These are phyloP conservation scores for Krasilnikovozyma curviuscula DNA, from an alignment of 768 basidiomycete genomes.

Conservation along the genomic window DNA sequence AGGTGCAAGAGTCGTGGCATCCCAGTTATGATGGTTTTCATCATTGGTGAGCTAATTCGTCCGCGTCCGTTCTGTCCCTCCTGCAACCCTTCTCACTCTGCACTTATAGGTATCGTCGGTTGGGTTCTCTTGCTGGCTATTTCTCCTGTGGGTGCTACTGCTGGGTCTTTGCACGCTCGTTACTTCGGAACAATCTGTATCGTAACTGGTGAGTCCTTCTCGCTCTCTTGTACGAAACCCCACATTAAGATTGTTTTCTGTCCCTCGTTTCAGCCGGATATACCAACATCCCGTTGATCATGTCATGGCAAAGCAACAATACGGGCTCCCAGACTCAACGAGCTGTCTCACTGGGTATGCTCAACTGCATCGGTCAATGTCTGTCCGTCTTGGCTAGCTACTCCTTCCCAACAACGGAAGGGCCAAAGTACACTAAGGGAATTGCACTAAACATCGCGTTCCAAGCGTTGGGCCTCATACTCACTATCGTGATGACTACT, in stretches of 20 bases:
- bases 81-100: not conserved
- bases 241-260: too few species aligned
- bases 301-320: slow-evolving; percentile 25
- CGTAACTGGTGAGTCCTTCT: too few species aligned
- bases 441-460: slow-evolving; percentile 9
- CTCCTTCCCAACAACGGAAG: slow-evolving; percentile 25
- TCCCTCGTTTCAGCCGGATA: not conserved
- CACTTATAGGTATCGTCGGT: slow-evolving; percentile 22
- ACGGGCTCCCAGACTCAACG: slow-evolving; percentile 24
- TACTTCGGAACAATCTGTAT: slow-evolving; percentile 28
- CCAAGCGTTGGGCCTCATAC: not conserved
- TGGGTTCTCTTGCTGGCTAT: slow-evolving; percentile 24
- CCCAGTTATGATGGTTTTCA: slow-evolving; percentile 22
- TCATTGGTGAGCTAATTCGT: slow-evolving; percentile 14
- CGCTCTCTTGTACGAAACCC: too few species aligned
- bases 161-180: slow-evolving; percentile 20
- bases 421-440: slow-evolving; percentile 26
- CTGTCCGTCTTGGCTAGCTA: slow-evolving; percentile 23
- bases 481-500: not conserved
- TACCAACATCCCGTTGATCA: slow-evolving; percentile 17
- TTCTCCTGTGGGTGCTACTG: slow-evolving; percentile 16
- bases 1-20: slow-evolving; percentile 11
- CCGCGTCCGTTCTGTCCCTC: too few species aligned
- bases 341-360: slow-evolving; percentile 28
- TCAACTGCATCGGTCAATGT: slow-evolving; percentile 27